Evolutionary conservation across 768 basidiomycete genomes (phyloP), one percentile per base, ranked within the genome.

Genomic region (Mycena vitilis): DNA sequence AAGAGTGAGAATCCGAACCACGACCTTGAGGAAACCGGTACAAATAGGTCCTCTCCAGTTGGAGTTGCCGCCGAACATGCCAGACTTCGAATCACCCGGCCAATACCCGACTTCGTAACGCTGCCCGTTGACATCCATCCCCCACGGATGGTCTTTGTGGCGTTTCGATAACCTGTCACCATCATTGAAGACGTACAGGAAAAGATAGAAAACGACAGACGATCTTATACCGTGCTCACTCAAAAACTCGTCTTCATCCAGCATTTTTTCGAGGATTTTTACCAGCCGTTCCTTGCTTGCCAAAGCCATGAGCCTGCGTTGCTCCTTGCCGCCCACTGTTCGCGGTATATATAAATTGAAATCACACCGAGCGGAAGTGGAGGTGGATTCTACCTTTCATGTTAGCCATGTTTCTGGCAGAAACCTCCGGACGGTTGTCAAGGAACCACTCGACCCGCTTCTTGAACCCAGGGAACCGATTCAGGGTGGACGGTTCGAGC

Each of bases 361-460:
- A 5, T 58, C 15, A 36, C 23, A 57, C 51, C 10, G 11, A 11
- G 40, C 40, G 15, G 11, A 18, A 23, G 53, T 63, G 36, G 30
- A 63, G 44, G 18, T 42, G 22, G 49, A 49, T 78, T 53, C 68
- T 30, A 94, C 94, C 89, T 80, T 91, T 92, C 89, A 99, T 96
- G 79, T 97, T 98, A 7, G 98, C 96, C 86, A 99, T 95, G 79
- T 98, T 99, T 72, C 98, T 85, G 57, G 86, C 87, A 15, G 95
- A 92, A 48, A 98, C 88, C 64, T 91, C 94, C 0, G 91, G 90
- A n/a, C 96, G 83, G 79, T 99, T 93, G 74, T 98, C 90, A 60
- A 98, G 88, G 82, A 99, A 99, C 98, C 98, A 99, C 68, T 99
- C 95, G 88, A 99, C 89, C 45, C 98, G 89, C 81, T 98, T 99